These are phyloP conservation scores for Globisporangium canariense DNA, from an alignment of 352 stramenopile genomes.

Conservation along the genomic window DNA sequence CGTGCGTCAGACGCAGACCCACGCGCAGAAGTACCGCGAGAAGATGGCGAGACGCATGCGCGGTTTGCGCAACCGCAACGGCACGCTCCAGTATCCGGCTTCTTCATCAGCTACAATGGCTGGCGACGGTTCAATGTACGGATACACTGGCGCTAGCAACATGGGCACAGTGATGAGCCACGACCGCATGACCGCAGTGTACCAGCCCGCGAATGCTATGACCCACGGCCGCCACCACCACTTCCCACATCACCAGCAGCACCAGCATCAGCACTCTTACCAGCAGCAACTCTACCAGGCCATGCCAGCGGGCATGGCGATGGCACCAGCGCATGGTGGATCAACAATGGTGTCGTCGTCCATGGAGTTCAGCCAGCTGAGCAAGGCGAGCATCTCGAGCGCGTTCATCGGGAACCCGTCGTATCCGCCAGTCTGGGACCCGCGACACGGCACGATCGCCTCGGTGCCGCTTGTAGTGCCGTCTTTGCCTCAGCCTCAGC, in stretches of 20 bases:
- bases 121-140: not conserved
- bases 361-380: constrained; percentile 38
- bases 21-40: constrained; percentile 40
- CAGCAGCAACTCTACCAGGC: constrained; percentile 11
- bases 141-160: not conserved
- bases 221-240: constrained; percentile 3
- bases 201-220: constrained; percentile 3
- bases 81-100: constrained; percentile 13
- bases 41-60: constrained; percentile 18
- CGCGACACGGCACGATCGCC: constrained; percentile 12
- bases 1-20: constrained; percentile 25
- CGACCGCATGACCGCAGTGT: constrained; percentile 9
- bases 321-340: not conserved
- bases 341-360: constrained; percentile 12
- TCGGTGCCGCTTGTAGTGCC: not conserved
- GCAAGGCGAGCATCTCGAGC: constrained; percentile 35
- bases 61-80: constrained; percentile 19
- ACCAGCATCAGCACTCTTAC: not conserved
- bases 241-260: constrained; percentile 6
- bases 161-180: constrained; percentile 3
- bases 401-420: constrained; percentile 32
- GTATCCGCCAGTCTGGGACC: constrained; percentile 33
- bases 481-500: not conserved
- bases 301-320: constrained; percentile 2
- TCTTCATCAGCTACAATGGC: not conserved